Base-by-base conservation (phyloP, 2,329 filamentous ascomycete species). In the Xylariaceae sp. region DNA sequence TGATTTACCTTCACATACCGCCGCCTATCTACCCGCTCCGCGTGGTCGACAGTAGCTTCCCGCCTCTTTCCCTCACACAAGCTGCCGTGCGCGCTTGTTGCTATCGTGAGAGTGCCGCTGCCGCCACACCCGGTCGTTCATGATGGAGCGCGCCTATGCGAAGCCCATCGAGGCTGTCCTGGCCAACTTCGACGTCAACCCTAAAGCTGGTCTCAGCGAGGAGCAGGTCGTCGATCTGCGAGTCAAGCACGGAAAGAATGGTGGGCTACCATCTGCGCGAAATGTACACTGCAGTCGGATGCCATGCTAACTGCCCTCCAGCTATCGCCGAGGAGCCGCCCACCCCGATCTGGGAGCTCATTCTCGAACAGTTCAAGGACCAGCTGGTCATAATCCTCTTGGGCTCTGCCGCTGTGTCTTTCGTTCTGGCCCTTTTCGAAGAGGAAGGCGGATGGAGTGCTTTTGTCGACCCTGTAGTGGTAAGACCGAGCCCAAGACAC, bases 331-430 rank as follows among this genome's bases (percentile, higher is more conserved):
- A 98, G 66, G 92, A 98, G 46, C 92, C 92, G 34, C 88, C 92
- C 3, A 98, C 92, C 19, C 92, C 92, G 24, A 60, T 98, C 30
- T 98, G 90, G 92, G 77, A 96, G 64, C 80, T 98, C 43, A 86
- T 98, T 36, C 74, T 98, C 38, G 92, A 98, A 65, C 92, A 98
- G 61, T 98, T 98, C 74, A 95, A 98, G 64, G 92, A 98, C 58
- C 92, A 98, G 63, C 77, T 98, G 30, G 92, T 98, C 47, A 75
- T 98, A 34, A 98, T 98, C 50, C 72, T 98, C 15, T 75, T 98
- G 31, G 92, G 79, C 35, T 96, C 90, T 23, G 92, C 92, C 9
- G 87, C 83, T 14, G 81, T 98, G 22, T 96, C 92, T 2, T 96
- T 98, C 57, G 78, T 89, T 17, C 70, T 98, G 42, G 92, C 92